phyloP scores from a whole-genome alignment of 2,329 filamentous ascomycete genomes.

The Exophiala dermatitidis region DNA sequence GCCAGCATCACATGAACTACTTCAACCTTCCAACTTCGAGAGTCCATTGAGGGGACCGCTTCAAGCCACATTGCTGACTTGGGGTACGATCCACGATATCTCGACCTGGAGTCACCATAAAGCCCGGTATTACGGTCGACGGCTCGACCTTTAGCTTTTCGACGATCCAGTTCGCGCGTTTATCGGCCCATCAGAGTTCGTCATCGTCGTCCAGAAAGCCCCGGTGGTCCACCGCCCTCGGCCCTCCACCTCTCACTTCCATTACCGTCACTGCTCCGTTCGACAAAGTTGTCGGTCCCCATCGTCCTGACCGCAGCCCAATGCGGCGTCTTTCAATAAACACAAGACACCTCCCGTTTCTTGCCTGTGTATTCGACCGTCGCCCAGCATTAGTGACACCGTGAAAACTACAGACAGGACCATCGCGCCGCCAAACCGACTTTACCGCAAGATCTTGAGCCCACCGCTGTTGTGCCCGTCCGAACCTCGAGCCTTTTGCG shows the following conservation, averaged over 20 bases:
- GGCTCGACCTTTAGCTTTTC: not conserved
- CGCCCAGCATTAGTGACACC: not conserved
- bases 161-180: not conserved
- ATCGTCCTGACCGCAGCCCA: not conserved
- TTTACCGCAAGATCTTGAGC: not conserved
- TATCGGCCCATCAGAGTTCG: conserved; percentile 1
- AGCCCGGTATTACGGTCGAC: not conserved
- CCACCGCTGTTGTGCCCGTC: not conserved
- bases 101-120: not conserved
- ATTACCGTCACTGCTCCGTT: not conserved
- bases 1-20: too few species aligned
- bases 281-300: not conserved
- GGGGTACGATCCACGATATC: not conserved
- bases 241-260: not conserved
- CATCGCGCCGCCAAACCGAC: not conserved
- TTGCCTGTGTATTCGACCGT: not conserved
- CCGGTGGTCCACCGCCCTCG: conserved; percentile 3
- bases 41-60: too few species aligned
- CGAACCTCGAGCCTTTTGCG: not conserved
- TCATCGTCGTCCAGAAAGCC: conserved; percentile 2
- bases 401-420: not conserved
- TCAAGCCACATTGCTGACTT: too few species aligned
- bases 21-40: too few species aligned
- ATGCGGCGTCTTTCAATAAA: not conserved
- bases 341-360: not conserved